A percentile compares a stretch with the other conserved stretches of the same genome.
Conservation (phyloP, 108 stramenopile species). For the Tribonema minus region DNA sequence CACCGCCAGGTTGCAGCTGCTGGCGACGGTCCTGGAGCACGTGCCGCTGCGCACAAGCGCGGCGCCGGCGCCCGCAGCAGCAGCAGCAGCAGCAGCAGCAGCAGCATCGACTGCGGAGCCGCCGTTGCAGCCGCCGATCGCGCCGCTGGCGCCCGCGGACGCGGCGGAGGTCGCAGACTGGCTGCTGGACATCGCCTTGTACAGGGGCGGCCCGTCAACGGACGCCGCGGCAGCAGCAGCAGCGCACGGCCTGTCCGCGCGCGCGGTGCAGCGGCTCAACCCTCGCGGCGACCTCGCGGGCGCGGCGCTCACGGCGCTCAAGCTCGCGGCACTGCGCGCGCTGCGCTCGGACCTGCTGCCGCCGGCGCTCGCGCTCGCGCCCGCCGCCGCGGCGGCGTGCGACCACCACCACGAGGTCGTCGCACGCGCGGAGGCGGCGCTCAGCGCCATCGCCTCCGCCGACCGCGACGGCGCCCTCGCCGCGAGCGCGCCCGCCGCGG, state of each 20-base stretch:
- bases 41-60: constrained; percentile 32
- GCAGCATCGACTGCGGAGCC: not conserved
- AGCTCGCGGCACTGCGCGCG: constrained; percentile 33
- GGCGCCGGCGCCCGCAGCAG: no score
- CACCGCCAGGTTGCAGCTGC: constrained; percentile 19
- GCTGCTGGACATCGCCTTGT: constrained; percentile 34
- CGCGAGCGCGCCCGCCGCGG: constrained; percentile 3
- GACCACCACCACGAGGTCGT: constrained; percentile 34
- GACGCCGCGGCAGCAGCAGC: not conserved
- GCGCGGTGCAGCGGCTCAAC: constrained; percentile 21
- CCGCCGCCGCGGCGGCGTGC: constrained; percentile 36
- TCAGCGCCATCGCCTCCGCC: constrained; percentile 21
- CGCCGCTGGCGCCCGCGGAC: constrained; percentile 6
- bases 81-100: not conserved
- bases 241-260: constrained; percentile 25
- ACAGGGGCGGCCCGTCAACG: constrained; percentile 12
- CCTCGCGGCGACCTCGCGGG: constrained; percentile 13
- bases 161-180: constrained; percentile 18
- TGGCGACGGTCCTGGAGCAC: constrained; percentile 15
- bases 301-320: constrained; percentile 15
- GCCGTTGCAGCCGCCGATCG: not conserved
- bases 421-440: constrained; percentile 20
- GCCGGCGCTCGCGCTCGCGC: constrained; percentile 4
- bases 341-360: constrained; percentile 26
- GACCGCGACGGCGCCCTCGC: constrained; percentile 24